Conservation (phyloP, 371 early-diverging fungal species). For the Apophysomyces sp. region DNA sequence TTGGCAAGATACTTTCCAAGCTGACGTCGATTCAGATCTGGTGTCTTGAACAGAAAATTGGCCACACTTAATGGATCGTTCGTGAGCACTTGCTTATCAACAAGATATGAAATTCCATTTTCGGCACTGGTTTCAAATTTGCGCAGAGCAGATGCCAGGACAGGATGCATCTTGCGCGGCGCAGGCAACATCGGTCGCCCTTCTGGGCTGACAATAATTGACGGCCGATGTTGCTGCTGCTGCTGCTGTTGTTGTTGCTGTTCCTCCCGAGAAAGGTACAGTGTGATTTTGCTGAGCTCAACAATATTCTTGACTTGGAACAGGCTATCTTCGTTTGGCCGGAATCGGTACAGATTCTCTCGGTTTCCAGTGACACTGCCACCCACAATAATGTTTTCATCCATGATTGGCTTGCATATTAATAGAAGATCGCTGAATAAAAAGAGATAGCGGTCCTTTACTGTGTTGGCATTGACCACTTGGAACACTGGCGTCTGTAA, state of each 20-base stretch:
- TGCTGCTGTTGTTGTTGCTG: slow-evolving; percentile 29
- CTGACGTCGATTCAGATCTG: slow-evolving; percentile 74
- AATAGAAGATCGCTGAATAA: slow-evolving; percentile 79
- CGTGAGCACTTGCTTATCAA: slow-evolving; percentile 69
- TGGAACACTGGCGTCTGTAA: slow-evolving; percentile 78
- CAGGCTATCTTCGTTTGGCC: slow-evolving; percentile 51
- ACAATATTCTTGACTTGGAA: slow-evolving; percentile 67
- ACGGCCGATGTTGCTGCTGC: slow-evolving; percentile 9
- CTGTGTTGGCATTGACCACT: slow-evolving; percentile 68
- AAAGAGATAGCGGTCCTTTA: slow-evolving; percentile 78
- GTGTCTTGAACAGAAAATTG: slow-evolving; percentile 79
- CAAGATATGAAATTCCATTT: slow-evolving; percentile 67
- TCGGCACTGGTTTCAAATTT: slow-evolving; percentile 73
- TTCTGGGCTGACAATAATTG: slow-evolving; percentile 9
- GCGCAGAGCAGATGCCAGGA: slow-evolving; percentile 59
- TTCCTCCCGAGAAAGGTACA: slow-evolving; percentile 54
- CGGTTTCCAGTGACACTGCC: slow-evolving; percentile 12
- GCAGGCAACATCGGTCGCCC: slow-evolving; percentile 22
- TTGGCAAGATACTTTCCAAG: slow-evolving; percentile 64
- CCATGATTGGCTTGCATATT: slow-evolving; percentile 66
- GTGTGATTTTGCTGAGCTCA: slow-evolving; percentile 51
- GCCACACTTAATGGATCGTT: slow-evolving; percentile 76
- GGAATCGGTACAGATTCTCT: slow-evolving; percentile 26
- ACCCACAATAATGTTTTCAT: slow-evolving; percentile 45
- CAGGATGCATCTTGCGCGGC: slow-evolving; percentile 59